These are phyloP conservation scores for Aspergillus glaucus DNA, from an alignment of 2,329 filamentous ascomycete species.

Conservation along the genomic window DNA sequence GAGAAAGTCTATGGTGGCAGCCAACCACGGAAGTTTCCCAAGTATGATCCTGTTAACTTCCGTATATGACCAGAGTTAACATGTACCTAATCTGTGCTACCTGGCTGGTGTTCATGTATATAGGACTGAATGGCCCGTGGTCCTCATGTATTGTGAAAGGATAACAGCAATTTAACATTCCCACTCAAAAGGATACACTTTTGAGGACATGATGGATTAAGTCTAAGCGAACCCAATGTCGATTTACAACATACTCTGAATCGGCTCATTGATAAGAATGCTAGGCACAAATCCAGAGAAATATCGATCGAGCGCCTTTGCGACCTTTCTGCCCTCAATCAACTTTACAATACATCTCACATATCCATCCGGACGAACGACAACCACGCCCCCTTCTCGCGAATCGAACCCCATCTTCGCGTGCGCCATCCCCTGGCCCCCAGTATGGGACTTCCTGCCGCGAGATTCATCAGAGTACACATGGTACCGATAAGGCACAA, in stretches of 20 bases:
- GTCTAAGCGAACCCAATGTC: too few species aligned
- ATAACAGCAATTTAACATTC: too few species aligned
- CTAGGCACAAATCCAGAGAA: neutral
- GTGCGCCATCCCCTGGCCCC: neutral
- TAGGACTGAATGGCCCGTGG: too few species aligned
- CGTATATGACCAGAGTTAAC: too few species aligned
- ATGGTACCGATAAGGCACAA: neutral
- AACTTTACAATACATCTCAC: neutral
- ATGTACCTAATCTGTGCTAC: too few species aligned
- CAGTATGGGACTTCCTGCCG: neutral
- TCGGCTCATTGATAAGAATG: neutral
- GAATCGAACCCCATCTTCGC: neutral
- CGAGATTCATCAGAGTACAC: neutral
- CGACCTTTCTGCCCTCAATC: neutral
- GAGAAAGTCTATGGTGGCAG: too few species aligned
- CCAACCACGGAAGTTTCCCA: too few species aligned
- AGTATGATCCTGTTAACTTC: too few species aligned
- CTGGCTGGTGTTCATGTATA: too few species aligned
- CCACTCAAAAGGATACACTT: too few species aligned
- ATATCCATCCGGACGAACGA: neutral
- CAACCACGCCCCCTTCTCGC: neutral
- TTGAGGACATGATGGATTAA: too few species aligned
- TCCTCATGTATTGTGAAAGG: too few species aligned
- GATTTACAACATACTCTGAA: neutral
- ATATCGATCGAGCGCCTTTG: neutral